A percentile compares a stretch with the other conserved stretches of the same genome.
These are phyloP conservation scores for Rhizoctonia solani DNA, from an alignment of 1,284 basidiomycete species.

Conservation along the genomic window DNA sequence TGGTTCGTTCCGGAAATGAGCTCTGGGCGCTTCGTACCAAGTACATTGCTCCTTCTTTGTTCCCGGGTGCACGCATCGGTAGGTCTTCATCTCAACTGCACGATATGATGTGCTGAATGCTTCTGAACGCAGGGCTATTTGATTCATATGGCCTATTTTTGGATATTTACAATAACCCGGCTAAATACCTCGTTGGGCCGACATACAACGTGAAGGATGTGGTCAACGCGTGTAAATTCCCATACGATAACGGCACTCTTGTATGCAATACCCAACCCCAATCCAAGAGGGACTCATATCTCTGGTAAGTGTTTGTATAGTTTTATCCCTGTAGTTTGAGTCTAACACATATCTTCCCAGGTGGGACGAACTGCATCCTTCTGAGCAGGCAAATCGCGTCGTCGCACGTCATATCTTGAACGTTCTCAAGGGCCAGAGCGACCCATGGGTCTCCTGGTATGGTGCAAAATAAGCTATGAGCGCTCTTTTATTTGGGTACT, in stretches of 20 bases:
- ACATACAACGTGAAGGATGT: conserved; percentile 61
- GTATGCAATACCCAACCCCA: conserved; percentile 21
- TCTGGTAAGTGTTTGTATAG: conserved; percentile 22
- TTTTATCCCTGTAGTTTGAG: background rate
- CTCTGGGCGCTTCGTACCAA: conserved; percentile 47
- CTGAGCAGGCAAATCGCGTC: background rate
- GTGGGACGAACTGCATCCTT: conserved; percentile 21
- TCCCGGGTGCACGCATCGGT: conserved; percentile 50
- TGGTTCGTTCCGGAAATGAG: conserved; percentile 47
- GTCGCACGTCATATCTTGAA: conserved; percentile 11
- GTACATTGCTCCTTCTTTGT: conserved; percentile 42
- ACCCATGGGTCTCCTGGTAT: conserved; percentile 13
- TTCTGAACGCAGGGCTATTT: conserved; percentile 43
- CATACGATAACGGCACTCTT: conserved; percentile 45
- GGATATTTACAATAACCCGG: conserved; percentile 57
- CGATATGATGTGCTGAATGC: conserved; percentile 43
- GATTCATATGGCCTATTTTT: conserved; percentile 53
- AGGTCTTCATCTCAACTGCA: conserved; percentile 43
- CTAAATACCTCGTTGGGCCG: conserved; percentile 60
- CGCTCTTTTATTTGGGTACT: background rate
- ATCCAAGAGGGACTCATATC: conserved; percentile 18
- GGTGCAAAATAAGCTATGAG: background rate
- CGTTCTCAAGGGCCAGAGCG: background rate
- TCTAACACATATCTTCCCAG: background rate
- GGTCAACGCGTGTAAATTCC: conserved; percentile 46